A percentile compares a stretch with the other conserved stretches of the same genome.
phyloP scores from a whole-genome alignment of 208 protist species.

The Trypanosoma brucei region DNA sequence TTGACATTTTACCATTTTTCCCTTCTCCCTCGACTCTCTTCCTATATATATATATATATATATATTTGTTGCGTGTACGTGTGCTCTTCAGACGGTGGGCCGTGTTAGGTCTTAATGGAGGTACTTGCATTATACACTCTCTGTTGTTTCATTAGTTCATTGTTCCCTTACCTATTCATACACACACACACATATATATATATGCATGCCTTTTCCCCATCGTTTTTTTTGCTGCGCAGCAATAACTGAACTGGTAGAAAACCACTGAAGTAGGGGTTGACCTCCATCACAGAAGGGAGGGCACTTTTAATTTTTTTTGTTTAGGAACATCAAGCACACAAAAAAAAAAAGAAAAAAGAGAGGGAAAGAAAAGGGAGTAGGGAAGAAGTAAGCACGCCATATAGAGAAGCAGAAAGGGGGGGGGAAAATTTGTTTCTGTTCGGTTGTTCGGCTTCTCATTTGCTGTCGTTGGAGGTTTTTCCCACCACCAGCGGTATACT shows the following conservation, averaged over 20 bases:
- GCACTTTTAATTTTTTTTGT: not conserved
- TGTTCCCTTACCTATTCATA: too few species aligned
- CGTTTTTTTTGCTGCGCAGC: not conserved
- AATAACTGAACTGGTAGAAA: not conserved
- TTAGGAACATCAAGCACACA: not conserved
- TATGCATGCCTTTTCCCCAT: not conserved
- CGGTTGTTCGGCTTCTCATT: not conserved
- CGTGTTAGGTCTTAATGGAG: too few species aligned
- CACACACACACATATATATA: too few species aligned
- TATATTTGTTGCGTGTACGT: too few species aligned
- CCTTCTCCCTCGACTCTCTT: too few species aligned
- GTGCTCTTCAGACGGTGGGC: too few species aligned
- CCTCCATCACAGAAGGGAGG: not conserved
- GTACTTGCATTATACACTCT: too few species aligned
- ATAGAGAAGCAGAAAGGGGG: not conserved
- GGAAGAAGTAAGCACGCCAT: not conserved
- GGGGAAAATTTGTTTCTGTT: not conserved
- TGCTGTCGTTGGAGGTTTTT: not conserved
- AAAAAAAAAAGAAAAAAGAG: not conserved
- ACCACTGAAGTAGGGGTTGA: not conserved
- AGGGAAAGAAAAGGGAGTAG: constrained; percentile 14
- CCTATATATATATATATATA: too few species aligned
- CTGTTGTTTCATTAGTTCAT: too few species aligned
- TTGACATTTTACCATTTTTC: too few species aligned
- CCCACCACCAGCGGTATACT: too few species aligned